Percentiles rank a stretch among this genome's conserved stretches.
Conservation (phyloP, 1,284 basidiomycete genomes). For the Leccinum pseudoinsigne region DNA sequence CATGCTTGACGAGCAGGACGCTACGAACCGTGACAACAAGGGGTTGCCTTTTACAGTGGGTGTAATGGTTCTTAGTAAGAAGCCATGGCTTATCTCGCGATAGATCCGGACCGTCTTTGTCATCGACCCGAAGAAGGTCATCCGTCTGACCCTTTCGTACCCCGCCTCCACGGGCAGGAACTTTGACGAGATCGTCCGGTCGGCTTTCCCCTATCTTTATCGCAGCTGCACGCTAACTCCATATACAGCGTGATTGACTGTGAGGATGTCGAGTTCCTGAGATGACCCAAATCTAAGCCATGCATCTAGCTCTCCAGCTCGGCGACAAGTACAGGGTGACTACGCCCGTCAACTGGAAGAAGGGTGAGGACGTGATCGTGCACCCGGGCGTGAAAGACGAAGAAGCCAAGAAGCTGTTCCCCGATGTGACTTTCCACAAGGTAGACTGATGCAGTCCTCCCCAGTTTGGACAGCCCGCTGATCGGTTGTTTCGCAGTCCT, state of each 20-base stretch:
- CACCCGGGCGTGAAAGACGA: slow-evolving; percentile 88
- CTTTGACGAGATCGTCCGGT: slow-evolving; percentile 89
- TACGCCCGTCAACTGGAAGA: slow-evolving; percentile 93
- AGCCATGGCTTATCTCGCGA: slow-evolving; percentile 8
- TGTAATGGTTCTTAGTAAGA: slow-evolving; percentile 7
- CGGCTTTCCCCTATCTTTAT: slow-evolving; percentile 21
- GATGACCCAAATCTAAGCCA: slow-evolving; percentile 7
- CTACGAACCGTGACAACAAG: slow-evolving; percentile 93
- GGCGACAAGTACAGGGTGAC: slow-evolving; percentile 89
- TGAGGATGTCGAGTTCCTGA: slow-evolving; percentile 27
- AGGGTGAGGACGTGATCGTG: slow-evolving; percentile 93
- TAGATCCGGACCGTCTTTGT: slow-evolving; percentile 95
- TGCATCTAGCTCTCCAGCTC: slow-evolving; percentile 73
- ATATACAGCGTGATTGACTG: slow-evolving; percentile 61
- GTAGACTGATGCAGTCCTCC: slow-evolving; percentile 38
- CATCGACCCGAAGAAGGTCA: slow-evolving; percentile 90
- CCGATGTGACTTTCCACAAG: slow-evolving; percentile 67
- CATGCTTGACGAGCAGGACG: slow-evolving; percentile 96
- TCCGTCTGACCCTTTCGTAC: slow-evolving; percentile 90
- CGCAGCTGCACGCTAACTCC: slow-evolving; percentile 12
- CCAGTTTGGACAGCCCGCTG: slow-evolving; percentile 1
- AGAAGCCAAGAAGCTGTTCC: slow-evolving; percentile 89
- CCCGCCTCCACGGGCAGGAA: slow-evolving; percentile 85
- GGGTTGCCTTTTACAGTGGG: slow-evolving; percentile 78
- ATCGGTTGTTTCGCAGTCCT: slow-evolving; percentile 38